These are phyloP conservation scores for Acanthamoeba sp. DNA, from an alignment of 208 protist genomes.

Conservation along the genomic window DNA sequence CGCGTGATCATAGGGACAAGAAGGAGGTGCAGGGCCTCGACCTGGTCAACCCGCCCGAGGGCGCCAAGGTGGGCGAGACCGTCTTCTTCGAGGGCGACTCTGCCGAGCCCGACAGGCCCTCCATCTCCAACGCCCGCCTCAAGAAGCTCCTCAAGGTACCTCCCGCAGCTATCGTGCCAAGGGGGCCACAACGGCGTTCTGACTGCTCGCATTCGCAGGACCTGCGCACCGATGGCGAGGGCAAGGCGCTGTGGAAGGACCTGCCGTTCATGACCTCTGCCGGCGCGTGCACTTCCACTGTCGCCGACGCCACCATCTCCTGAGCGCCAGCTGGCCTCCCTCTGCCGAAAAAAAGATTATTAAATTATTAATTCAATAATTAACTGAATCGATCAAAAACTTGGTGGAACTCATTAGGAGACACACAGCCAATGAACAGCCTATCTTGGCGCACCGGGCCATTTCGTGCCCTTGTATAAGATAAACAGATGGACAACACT, in stretches of 20 bases:
- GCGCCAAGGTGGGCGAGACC: conserved; percentile 53
- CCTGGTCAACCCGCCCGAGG: conserved; percentile 74
- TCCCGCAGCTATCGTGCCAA: background rate
- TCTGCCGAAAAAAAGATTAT: background rate
- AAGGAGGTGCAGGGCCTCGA: conserved; percentile 71
- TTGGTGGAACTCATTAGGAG: no score
- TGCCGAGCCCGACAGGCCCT: conserved; percentile 52
- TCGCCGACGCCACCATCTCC: conserved; percentile 52
- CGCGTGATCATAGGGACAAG: background rate
- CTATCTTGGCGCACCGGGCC: no score
- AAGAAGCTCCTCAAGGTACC: conserved; percentile 70
- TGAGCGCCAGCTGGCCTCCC: background rate
- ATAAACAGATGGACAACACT: background rate
- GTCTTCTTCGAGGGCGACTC: conserved; percentile 70
- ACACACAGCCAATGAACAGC: no score
- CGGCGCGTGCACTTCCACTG: conserved; percentile 58
- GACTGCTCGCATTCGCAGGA: conserved; percentile 51
- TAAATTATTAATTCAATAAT: background rate
- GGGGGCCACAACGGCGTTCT: background rate
- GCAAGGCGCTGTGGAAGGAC: conserved; percentile 41
- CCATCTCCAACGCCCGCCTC: conserved; percentile 17
- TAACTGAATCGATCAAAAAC: no score
- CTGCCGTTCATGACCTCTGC: conserved; percentile 59
- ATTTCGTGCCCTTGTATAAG: no score
- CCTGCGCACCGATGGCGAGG: conserved; percentile 57